A percentile compares a stretch with the other conserved stretches of the same genome.
Conservation (phyloP, 768 basidiomycete species). For the Collybia nuda region DNA sequence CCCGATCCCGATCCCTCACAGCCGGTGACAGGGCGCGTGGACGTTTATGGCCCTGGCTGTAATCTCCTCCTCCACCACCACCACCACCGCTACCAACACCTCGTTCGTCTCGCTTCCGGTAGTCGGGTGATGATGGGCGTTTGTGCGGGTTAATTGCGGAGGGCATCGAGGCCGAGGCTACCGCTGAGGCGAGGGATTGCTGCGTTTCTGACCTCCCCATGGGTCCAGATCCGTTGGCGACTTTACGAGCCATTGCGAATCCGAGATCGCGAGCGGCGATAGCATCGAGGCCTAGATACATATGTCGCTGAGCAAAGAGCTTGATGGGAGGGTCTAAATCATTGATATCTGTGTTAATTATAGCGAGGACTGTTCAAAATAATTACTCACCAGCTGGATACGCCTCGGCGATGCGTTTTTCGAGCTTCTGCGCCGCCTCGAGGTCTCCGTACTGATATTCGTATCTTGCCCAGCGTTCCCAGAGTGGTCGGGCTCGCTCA, state of each 20-base stretch:
- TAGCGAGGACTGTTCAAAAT: background rate
- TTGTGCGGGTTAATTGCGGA: constrained; percentile 19
- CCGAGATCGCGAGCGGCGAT: constrained; percentile 90
- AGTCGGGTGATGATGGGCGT: constrained; percentile 37
- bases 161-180: background rate
- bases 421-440: constrained; percentile 83
- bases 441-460: constrained; percentile 96
- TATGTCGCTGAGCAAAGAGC: constrained; percentile 85
- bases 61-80: constrained; percentile 21
- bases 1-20: constrained; percentile 27
- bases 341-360: background rate
- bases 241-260: constrained; percentile 54
- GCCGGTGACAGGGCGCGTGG: constrained; percentile 25
- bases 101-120: constrained; percentile 23
- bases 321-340: constrained; percentile 85
- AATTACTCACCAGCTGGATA: constrained; percentile 73
- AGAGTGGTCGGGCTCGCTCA: constrained; percentile 80
- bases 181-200: constrained; percentile 23
- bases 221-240: constrained; percentile 11
- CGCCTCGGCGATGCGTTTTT: constrained; percentile 83
- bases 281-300: constrained; percentile 80
- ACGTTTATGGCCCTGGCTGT: constrained; percentile 34
- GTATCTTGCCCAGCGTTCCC: constrained; percentile 96
- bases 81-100: constrained; percentile 23
- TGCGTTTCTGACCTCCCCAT: constrained; percentile 35